Base-by-base conservation (phyloP, 2,329 filamentous ascomycete genomes). In the Cladosporium velox region DNA sequence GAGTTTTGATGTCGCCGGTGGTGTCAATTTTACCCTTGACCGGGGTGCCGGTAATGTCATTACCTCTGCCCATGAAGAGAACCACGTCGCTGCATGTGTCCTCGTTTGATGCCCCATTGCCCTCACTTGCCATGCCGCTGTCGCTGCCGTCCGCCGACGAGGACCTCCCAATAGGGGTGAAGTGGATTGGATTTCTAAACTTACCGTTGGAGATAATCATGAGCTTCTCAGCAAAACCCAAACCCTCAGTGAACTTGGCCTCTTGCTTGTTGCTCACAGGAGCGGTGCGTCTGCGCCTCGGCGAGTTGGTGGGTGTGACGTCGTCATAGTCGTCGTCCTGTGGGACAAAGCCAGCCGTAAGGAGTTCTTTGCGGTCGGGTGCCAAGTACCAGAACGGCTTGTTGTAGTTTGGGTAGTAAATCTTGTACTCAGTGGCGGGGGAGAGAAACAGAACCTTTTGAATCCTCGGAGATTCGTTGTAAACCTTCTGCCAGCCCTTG, bases 401-500 rank as follows among this genome's bases (percentile, higher is more conserved):
- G 26, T 18, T 28, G 18, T 14, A 30, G 24, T 32, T 21, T 2
- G 57, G 57, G 35, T 59, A 59, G 57, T 47, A 59, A 26, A 59
- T 47, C 12, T n/a, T 59, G 14, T 59, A 7, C 15, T 41, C 34
- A 3, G 34, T n/a, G 12, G 34, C 11, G n/a, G 35, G 57, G 2
- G 18, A n/a, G 4, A 59, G 15, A 24, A 59, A 59, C 21, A 59
- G 24, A 1, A 38, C 57, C 35, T 59, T 59, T 7, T 18, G 35
- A 1, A 59, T 28, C 7, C 57, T 41, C 12, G 14, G 7, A 4
- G 35, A 47, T 0, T 35, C 21, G n/a, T 59, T 28, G n/a, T 59
- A 26, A 1, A 59, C 21, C 12, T 30, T 28, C 57, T 59, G 6
- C 60, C 57, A 67, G 2, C 44, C 51, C 34, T 66, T 62, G 55